A percentile compares a stretch with the other conserved stretches of the same genome.
These are phyloP conservation scores for Sporopachydermia cereana DNA, from an alignment of 1,139 yeast genomes.

Conservation along the genomic window DNA sequence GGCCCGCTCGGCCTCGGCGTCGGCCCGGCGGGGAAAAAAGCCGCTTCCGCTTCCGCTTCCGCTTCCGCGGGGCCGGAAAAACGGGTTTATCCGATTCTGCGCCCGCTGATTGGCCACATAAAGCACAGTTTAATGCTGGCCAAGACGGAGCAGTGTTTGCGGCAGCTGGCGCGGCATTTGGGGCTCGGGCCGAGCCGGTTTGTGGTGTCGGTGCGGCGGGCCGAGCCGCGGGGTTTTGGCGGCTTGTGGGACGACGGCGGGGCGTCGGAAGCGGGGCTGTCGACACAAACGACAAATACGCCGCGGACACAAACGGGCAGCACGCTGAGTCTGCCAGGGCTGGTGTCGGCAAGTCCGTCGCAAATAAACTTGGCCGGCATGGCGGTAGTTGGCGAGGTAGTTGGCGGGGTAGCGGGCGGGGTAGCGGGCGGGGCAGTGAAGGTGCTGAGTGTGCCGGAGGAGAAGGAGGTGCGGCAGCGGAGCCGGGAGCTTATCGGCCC, in stretches of 20 bases:
- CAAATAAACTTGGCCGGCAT: constrained; percentile 2
- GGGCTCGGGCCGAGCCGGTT: neutral
- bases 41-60: neutral
- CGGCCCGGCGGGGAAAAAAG: neutral
- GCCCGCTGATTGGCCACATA: neutral
- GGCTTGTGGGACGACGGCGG: neutral
- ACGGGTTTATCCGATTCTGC: neutral
- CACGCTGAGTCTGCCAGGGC: constrained; percentile 2
- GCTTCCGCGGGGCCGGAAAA: neutral
- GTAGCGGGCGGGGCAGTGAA: neutral
- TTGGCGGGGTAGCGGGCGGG: neutral
- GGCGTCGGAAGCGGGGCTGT: neutral
- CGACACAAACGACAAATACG: neutral
- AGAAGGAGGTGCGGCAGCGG: neutral
- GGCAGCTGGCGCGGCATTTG: neutral
- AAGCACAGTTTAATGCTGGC: neutral
- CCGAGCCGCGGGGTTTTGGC: neutral
- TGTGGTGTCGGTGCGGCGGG: neutral
- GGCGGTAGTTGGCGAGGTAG: neutral
- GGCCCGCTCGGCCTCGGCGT: neutral
- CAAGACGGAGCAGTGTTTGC: neutral
- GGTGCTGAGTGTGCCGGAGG: constrained; percentile 1
- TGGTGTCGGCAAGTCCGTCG: constrained; percentile 4
- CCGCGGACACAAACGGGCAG: neutral
- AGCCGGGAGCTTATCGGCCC: neutral